phyloP scores from a whole-genome alignment of 768 basidiomycete genomes.

The Daedalea quercina region DNA sequence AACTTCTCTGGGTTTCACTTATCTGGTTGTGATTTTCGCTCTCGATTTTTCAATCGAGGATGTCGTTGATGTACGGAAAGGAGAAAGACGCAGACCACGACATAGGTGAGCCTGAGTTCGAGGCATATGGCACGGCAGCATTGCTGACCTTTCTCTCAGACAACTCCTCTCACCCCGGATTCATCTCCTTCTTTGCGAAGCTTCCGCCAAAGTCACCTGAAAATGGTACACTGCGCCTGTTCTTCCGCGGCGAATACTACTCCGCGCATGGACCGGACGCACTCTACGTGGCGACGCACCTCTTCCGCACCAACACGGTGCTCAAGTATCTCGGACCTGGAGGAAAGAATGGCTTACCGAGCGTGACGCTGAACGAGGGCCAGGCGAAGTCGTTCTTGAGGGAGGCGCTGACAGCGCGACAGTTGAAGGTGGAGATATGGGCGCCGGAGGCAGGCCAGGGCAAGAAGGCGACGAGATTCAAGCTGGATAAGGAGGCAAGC shows the following conservation, averaged over 20 bases:
- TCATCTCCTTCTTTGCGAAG: conserved; percentile 61
- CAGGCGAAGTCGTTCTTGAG: conserved; percentile 79
- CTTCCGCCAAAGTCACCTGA: conserved; percentile 65
- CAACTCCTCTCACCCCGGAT: conserved; percentile 69
- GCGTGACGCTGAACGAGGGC: conserved; percentile 67
- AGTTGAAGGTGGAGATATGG: conserved; percentile 93
- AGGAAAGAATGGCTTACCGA: conserved; percentile 55
- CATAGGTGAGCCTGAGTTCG: conserved; percentile 14
- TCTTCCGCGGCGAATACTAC: conserved; percentile 80
- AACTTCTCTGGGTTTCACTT: no score
- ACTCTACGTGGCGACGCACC: conserved; percentile 74
- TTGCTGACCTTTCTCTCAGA: conserved; percentile 26
- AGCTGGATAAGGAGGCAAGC: conserved; percentile 71
- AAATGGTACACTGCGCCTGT: conserved; percentile 79
- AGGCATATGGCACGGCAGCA: no score
- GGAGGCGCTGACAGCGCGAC: conserved; percentile 84
- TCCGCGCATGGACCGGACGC: conserved; percentile 89
- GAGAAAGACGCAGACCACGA: conserved; percentile 45
- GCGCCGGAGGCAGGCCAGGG: conserved; percentile 62
- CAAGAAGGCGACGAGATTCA: conserved; percentile 72
- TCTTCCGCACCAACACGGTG: conserved; percentile 85
- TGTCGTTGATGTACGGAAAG: conserved; percentile 61
- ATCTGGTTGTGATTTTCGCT: no score
- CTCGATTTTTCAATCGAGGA: conserved; percentile 13
- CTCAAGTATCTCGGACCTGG: conserved; percentile 82